Evolutionary conservation across 352 stramenopile species (phyloP), one percentile per base, ranked within the genome.

Genomic region (Globisporangium apiculatum): DNA sequence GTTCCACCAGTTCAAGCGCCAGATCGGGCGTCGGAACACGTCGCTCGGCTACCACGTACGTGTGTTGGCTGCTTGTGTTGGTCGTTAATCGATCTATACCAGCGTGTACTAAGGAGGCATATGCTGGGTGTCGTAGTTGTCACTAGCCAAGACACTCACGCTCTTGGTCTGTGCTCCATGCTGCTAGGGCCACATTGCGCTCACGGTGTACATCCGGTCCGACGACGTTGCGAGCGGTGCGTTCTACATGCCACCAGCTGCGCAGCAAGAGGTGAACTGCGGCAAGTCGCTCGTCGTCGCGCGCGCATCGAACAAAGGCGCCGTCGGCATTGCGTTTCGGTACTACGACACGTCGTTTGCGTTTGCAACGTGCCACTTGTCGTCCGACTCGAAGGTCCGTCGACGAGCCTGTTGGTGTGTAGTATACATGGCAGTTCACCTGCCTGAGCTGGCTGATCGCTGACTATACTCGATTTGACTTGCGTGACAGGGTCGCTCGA

Each of bases 251-350:
- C 77, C 89, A 10, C 79, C 79, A 4, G 74, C 79, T 9, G 72
- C 83, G 5, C 74, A 83, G 37, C 76, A 88, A 54, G 79, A 87
- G 57, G 74, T 93, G 24, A 86, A 87, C 57, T 78, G 82, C 12
- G 84, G 84, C 15, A 89, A 87, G 51, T 91, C 82, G 45, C 68
- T 94, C 24, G 71, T 91, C 0, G 70, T 94, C 51, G 72, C 83
- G 0, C 81, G 83, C 15, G 86, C 87, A 38, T 89, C 83, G 47
- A 97, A 96, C 71, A 97, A 97, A 68, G 89, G 89, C 48, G 85
- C 83, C n/a, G 87, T 96, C 14, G 86, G 87, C 18, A 82, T 97
- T 41, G 76, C 78, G 0, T 92, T 97, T 58, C 83, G 85, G 11
- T 93, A 95, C 58, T 87, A 84, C 59, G 86, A 96, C 64, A 87